Evolutionary conservation across 129 eudicot species (phyloP).

Genomic region (Flaveria sonorensis): DNA sequence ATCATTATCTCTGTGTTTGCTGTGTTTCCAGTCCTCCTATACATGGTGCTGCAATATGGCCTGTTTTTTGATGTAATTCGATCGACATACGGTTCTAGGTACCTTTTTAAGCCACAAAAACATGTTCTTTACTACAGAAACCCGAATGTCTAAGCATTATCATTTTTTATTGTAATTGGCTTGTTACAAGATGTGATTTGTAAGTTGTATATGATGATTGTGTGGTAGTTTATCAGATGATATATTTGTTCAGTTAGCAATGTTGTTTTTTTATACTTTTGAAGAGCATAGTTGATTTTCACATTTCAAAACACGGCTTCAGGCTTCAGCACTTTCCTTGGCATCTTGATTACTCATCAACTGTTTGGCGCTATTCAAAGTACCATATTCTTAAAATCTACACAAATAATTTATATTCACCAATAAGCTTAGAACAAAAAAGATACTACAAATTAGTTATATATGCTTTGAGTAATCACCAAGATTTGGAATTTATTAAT

Average conservation of each 20-base stretch:
- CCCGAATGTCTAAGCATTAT: not conserved
- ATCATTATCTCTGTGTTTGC: constrained; percentile 29
- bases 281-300: no score
- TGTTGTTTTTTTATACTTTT: not conserved
- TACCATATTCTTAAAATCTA: no score
- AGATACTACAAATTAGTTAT: no score
- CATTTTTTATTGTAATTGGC: not conserved
- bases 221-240: not conserved
- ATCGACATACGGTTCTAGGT: constrained; percentile 39
- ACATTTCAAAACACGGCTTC: no score
- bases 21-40: constrained; percentile 33
- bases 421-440: no score
- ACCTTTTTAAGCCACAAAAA: constrained; percentile 25
- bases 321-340: no score
- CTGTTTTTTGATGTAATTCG: constrained; percentile 34
- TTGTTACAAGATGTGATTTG: not conserved
- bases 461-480: no score
- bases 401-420: no score
- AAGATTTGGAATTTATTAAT: no score
- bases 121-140: constrained; percentile 23
- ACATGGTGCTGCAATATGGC: constrained; percentile 41
- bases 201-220: not conserved
- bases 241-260: not conserved
- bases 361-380: no score
- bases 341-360: no score